Percentiles rank a stretch among this genome's conserved stretches.
These are phyloP conservation scores for Pichia rugopelliculosa DNA, from an alignment of 805 yeast genomes.

Conservation along the genomic window DNA sequence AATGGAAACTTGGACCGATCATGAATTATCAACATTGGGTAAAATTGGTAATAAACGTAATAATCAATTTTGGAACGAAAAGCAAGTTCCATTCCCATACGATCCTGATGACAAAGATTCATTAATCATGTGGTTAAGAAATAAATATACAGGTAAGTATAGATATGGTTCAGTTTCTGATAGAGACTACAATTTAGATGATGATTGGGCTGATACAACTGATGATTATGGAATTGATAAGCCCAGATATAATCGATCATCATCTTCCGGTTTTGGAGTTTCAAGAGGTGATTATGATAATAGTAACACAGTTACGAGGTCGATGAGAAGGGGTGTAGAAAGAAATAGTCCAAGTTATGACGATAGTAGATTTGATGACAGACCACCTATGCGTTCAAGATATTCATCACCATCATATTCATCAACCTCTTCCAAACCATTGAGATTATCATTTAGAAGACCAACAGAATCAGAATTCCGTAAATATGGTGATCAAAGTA, in stretches of 20 bases:
- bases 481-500: slow-evolving; percentile 43
- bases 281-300: background rate
- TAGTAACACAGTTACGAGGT: slow-evolving; percentile 7
- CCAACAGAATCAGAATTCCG: slow-evolving; percentile 47
- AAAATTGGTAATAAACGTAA: slow-evolving; percentile 58
- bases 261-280: background rate
- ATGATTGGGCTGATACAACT: slow-evolving; percentile 11
- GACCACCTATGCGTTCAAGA: background rate
- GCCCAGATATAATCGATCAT: background rate
- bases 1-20: slow-evolving; percentile 58
- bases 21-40: slow-evolving; percentile 41
- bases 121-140: slow-evolving; percentile 52
- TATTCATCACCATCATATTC: slow-evolving; percentile 3
- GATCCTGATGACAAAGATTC: slow-evolving; percentile 62
- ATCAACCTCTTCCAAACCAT: slow-evolving; percentile 8
- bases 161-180: slow-evolving; percentile 33
- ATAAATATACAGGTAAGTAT: slow-evolving; percentile 63
- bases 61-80: slow-evolving; percentile 59
- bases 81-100: slow-evolving; percentile 59
- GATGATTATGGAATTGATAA: slow-evolving; percentile 14
- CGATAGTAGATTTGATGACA: background rate
- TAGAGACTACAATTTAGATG: slow-evolving; percentile 30
- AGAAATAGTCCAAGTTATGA: slow-evolving; percentile 5
- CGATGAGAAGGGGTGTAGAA: slow-evolving; percentile 12
- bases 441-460: slow-evolving; percentile 40